Conservation (phyloP, 805 yeast genomes). For the Ogataea nakhonphanomensis region DNA sequence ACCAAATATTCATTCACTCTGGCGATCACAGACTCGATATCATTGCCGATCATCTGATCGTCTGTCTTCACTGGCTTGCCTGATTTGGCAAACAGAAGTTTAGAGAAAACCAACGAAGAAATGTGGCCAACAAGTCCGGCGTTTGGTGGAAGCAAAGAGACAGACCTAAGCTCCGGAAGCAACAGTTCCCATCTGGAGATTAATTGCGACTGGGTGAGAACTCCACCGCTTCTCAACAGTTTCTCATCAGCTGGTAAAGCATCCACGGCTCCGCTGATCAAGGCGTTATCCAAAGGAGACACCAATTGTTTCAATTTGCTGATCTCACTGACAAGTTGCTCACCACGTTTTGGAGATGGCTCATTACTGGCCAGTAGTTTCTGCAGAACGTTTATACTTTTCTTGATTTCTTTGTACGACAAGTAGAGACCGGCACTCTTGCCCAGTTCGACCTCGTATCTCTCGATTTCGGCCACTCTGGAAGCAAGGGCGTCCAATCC, state of each 20-base stretch:
- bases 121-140: conserved; percentile 94
- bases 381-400: conserved; percentile 41
- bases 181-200: conserved; percentile 76
- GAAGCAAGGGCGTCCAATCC: conserved; percentile 58
- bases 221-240: conserved; percentile 45
- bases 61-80: conserved; percentile 57
- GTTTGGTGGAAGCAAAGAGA: conserved; percentile 87
- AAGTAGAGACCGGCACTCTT: conserved; percentile 39
- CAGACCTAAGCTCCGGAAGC: conserved; percentile 82
- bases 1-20: conserved; percentile 74
- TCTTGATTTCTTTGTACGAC: conserved; percentile 41
- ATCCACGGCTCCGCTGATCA: conserved; percentile 39
- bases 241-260: conserved; percentile 43
- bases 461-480: conserved; percentile 54
- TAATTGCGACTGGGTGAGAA: conserved; percentile 74
- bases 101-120: conserved; percentile 73
- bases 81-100: conserved; percentile 68
- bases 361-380: conserved; percentile 35
- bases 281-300: conserved; percentile 34
- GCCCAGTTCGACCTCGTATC: conserved; percentile 44
- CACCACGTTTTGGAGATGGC: conserved; percentile 39
- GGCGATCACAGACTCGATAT: conserved; percentile 84
- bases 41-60: conserved; percentile 51
- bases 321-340: conserved; percentile 44
- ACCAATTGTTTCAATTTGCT: conserved; percentile 36